Evolutionary conservation across 1,139 yeast species (phyloP).

Genomic region (Taphrina betulina): DNA sequence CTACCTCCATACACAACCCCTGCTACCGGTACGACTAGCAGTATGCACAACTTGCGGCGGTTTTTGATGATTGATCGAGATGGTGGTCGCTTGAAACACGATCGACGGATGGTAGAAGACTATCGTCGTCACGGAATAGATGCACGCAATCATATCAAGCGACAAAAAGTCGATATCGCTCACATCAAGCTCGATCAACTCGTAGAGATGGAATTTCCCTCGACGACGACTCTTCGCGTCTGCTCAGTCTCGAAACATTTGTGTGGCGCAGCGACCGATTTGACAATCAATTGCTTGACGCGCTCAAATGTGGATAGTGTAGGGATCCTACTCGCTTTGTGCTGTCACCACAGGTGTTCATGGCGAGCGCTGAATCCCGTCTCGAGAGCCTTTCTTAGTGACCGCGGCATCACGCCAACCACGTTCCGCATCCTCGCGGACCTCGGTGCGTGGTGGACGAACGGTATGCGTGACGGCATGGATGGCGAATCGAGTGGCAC

Average conservation of each 20-base stretch:
- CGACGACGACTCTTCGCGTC: not conserved
- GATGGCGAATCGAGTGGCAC: not conserved
- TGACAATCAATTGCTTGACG: constrained; percentile 4
- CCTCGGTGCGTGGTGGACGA: not conserved
- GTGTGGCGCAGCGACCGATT: constrained; percentile 20
- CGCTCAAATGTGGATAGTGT: not conserved
- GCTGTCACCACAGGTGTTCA: constrained; percentile 12
- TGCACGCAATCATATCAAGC: not conserved
- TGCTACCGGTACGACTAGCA: too few relatives aligned
- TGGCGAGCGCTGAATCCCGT: not conserved
- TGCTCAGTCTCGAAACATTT: constrained; percentile 17
- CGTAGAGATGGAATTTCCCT: not conserved
- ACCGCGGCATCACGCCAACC: not conserved
- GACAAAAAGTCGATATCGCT: constrained; percentile 14
- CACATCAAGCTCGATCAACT: not conserved
- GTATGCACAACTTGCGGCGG: too few relatives aligned
- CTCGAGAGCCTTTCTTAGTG: not conserved
- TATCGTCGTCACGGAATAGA: not conserved
- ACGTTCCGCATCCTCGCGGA: not conserved
- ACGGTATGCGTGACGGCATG: not conserved
- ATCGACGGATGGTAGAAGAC: not conserved
- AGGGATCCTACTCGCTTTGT: constrained; percentile 3
- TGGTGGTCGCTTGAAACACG: constrained; percentile 4
- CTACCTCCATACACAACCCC: not conserved
- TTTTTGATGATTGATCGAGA: constrained; percentile 12